Conservation (phyloP, 129 eudicot genomes). For the Daucus carota region DNA sequence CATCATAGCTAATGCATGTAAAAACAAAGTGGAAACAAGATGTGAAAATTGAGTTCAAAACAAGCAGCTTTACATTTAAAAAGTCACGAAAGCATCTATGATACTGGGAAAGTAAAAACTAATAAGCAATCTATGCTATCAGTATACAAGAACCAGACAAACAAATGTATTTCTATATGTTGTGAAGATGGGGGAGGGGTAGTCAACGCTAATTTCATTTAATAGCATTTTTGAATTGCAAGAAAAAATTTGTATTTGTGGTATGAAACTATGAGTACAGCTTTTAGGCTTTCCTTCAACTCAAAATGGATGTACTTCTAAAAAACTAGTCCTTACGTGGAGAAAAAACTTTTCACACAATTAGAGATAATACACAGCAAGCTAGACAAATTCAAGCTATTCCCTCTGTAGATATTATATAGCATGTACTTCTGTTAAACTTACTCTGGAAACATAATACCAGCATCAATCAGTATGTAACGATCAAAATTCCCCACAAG, state of each 20-base stretch:
- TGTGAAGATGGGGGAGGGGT: not conserved
- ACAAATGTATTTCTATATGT: not conserved
- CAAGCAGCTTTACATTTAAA: not conserved
- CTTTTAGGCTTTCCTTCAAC: not conserved
- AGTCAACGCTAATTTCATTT: not conserved
- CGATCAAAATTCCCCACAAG: slow-evolving; percentile 95
- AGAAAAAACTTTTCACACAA: not conserved
- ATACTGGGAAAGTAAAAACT: not conserved
- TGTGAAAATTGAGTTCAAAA: not conserved
- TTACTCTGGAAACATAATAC: slow-evolving; percentile 98
- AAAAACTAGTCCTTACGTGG: not conserved
- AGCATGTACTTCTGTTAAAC: slow-evolving; percentile 15
- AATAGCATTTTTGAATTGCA: not conserved
- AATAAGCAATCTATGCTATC: not conserved
- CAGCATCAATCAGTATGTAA: slow-evolving; percentile 93
- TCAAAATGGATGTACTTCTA: not conserved
- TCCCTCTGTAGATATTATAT: not conserved
- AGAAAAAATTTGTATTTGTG: not conserved
- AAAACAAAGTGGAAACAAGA: not conserved
- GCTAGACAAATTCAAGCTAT: not conserved
- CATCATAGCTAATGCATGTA: slow-evolving; percentile 52
- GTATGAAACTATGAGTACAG: too few species aligned
- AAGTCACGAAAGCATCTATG: slow-evolving; percentile 1
- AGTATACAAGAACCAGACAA: not conserved
- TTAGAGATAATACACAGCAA: not conserved